Evolutionary conservation across 148 eudicot species (phyloP), one percentile per base, ranked within the genome.

Genomic region (Rhododendron williamsianum): DNA sequence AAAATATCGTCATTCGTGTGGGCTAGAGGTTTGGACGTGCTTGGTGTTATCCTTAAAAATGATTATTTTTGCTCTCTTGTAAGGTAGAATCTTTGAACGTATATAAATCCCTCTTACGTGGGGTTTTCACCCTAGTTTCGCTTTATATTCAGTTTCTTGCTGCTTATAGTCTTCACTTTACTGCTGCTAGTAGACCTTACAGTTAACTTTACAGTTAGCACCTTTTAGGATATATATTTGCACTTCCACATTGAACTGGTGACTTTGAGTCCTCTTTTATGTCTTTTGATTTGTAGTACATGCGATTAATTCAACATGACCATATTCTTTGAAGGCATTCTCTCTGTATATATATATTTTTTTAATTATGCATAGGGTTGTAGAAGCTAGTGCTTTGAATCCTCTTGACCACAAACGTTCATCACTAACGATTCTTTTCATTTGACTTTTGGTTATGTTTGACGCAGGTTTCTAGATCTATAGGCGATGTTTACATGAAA

Each of bases 401-500:
- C 81, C 10, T 69, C 23, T 23, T 30, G 35, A 46, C 63, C 36
- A 45, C 9, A 27, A 13, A 6, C 13, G 0, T 49, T 83, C 25
- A 83, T 60, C 16, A 8, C n/a, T 15, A 27, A 35, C 85, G 72
- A 81, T 51, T 74, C 49, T 79, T 25, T 19, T 65, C 49, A 4
- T 6, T 80, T 41, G 7, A 41, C 45, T 41, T 41, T 41, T 41
- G 45, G 45, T 41, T 41, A 41, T 41, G 56, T 49, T 51, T 52
- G 63, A 51, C 83, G 89, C 92, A 93, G 96, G 93, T 93, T 86
- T 93, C 96, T 76, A 90, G 91, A 87, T 92, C 94, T 76, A 92
- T 93, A 69, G 95, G 96, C 25, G 94, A 93, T 85, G 90, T 92
- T 49, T 93, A 93, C 88, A 85, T 93, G 93, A 93, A 93, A 88